Evolutionary conservation across 139 green algal species (phyloP).

Genomic region (Zygnema circumcarinatum): DNA sequence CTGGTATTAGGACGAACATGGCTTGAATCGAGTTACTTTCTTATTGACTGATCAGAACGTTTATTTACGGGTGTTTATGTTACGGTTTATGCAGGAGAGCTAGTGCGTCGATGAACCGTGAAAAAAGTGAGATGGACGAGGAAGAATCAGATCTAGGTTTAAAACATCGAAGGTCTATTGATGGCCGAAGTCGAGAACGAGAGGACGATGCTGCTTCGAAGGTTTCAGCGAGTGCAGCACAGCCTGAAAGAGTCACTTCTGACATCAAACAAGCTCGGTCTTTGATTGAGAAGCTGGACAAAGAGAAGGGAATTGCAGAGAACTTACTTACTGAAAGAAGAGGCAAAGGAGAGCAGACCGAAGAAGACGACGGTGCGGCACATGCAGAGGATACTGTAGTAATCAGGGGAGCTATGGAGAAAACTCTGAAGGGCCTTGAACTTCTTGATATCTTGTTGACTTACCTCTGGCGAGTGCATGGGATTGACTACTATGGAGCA

Average conservation of each 20-base stretch:
- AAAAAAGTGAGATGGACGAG: neutral
- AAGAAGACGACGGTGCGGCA: neutral
- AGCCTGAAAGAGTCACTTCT: neutral
- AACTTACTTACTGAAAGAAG: constrained; percentile 48
- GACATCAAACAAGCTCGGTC: constrained; percentile 70
- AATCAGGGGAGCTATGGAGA: neutral
- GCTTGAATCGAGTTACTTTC: too few species aligned
- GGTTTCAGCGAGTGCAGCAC: neutral
- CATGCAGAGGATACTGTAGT: constrained; percentile 12
- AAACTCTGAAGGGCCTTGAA: constrained; percentile 33
- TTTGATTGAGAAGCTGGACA: constrained; percentile 77
- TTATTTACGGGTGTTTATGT: too few species aligned
- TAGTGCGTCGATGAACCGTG: neutral
- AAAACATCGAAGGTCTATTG: neutral
- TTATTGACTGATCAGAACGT: too few species aligned
- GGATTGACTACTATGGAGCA: constrained; percentile 86
- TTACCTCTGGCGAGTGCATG: constrained; percentile 91
- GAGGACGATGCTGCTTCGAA: constrained; percentile 8
- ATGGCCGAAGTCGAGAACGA: neutral
- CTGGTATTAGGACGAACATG: too few species aligned
- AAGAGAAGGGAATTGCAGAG: constrained; percentile 75
- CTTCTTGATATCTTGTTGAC: constrained; percentile 81
- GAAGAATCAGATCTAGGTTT: neutral
- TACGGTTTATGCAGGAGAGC: neutral
- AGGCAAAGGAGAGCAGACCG: neutral